Evolutionary conservation across 768 basidiomycete species (phyloP).

Genomic region (Boletus speciosus): DNA sequence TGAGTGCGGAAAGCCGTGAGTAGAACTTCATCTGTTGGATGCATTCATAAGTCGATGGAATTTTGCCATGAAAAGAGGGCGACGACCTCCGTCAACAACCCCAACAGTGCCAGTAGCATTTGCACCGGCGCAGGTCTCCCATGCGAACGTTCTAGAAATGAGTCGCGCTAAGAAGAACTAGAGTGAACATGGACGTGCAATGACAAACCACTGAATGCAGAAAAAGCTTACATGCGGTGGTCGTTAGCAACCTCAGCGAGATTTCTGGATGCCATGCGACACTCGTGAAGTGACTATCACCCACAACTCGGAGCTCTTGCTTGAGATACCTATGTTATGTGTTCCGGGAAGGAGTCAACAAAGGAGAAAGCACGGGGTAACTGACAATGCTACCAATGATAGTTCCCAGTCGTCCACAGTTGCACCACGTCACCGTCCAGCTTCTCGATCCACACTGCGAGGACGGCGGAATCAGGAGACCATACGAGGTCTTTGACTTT

Average conservation of each 20-base stretch:
- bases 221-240: conserved; percentile 55
- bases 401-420: conserved; percentile 92
- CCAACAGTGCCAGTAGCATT: conserved; percentile 81
- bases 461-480: conserved; percentile 84
- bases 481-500: conserved; percentile 74
- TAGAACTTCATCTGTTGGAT: conserved; percentile 57
- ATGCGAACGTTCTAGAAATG: conserved; percentile 61
- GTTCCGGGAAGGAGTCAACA: conserved; percentile 4
- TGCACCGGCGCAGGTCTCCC: conserved; percentile 80
- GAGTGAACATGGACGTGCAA: conserved; percentile 2
- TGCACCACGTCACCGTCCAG: conserved; percentile 78
- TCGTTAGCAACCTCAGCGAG: conserved; percentile 58
- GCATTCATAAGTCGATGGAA: background rate
- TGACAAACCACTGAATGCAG: background rate
- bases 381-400: conserved; percentile 66
- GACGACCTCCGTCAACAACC: conserved; percentile 84
- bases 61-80: background rate
- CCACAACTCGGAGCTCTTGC: conserved; percentile 68
- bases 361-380: background rate
- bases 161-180: conserved; percentile 40
- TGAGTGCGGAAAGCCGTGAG: conserved; percentile 92
- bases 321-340: conserved; percentile 74
- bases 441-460: conserved; percentile 81
- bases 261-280: conserved; percentile 88
- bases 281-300: conserved; percentile 59